phyloP scores from a whole-genome alignment of 2,329 filamentous ascomycete genomes.

The Tolypocladium inflatum region DNA sequence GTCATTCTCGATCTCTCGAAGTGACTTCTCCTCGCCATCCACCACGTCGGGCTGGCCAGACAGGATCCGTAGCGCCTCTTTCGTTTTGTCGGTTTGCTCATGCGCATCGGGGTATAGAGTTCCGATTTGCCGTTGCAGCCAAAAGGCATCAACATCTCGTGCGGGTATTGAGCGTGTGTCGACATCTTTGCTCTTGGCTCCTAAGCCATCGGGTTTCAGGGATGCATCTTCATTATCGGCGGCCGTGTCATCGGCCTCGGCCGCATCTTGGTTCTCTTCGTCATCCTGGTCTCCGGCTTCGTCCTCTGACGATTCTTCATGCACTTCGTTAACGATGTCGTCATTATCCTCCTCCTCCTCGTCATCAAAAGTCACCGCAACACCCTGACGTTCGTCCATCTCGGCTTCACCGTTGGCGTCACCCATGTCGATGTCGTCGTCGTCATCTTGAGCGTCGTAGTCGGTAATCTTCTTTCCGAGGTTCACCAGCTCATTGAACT shows the following conservation, averaged over 20 bases:
- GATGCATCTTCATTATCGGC: conserved; percentile 74
- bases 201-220: conserved; percentile 56
- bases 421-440: conserved; percentile 63
- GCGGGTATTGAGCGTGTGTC: conserved; percentile 61
- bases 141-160: conserved; percentile 93
- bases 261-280: conserved; percentile 49
- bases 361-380: conserved; percentile 94
- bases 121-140: conserved; percentile 90
- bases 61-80: conserved; percentile 72
- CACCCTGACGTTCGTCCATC: conserved; percentile 89
- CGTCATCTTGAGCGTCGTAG: conserved; percentile 93
- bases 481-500: conserved; percentile 96
- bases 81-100: conserved; percentile 86
- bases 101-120: conserved; percentile 84
- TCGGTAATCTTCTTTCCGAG: conserved; percentile 98
- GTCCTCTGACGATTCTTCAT: conserved; percentile 77
- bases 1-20: conserved; percentile 95
- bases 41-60: conserved; percentile 61
- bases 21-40: conserved; percentile 71
- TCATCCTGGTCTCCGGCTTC: conserved; percentile 59
- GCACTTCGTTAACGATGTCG: conserved; percentile 72
- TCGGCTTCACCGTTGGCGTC: conserved; percentile 60
- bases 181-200: conserved; percentile 35
- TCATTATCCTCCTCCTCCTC: conserved; percentile 81
- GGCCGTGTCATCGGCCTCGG: conserved; percentile 38